Base-by-base conservation (phyloP, 2,329 filamentous ascomycete species). In the Neonectria faginata region DNA sequence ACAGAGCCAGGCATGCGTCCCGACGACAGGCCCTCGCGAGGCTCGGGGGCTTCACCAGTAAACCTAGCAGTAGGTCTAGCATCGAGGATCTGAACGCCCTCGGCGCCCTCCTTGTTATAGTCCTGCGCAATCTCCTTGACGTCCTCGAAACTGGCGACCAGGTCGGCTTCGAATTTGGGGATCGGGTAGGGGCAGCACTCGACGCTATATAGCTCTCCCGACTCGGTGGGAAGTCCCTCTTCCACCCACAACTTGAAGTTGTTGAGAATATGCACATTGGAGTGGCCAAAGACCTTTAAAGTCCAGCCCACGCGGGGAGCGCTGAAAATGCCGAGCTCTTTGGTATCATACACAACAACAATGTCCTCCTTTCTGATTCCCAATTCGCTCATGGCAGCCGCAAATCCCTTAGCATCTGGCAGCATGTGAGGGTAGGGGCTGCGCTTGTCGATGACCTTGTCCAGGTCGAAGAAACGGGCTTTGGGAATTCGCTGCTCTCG, bases 401-500 rank as follows among this genome's bases (percentile, higher is more conserved):
- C 92, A 76, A 99, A 98, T 56, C 88, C 86, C 74, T 92, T 89
- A 41, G 92, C 85, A 8, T 87, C 90, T 3, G 96, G 96, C 3
- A 99, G 88, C 96, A 99, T 99, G 79, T 99, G 96, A 8, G 96
- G 95, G 77, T 97, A 98, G 1, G 93, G 92, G 60, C 92, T 97
- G 72, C 89, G 88, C 69, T 90, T 89, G 80, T 99, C 94, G 74
- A 96, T 93, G 76, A 97, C 88, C 73, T 89, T 93, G 80, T 99
- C 96, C 58, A 99, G 86, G 79, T 99, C 94, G 79, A 99, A 99
- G 87, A 98, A 99, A 33, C 94, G 92, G 1, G 96, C 91, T 74
- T 91, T 90, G 22, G 94, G 95, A 68, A 99, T 96, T 73, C 93
- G 92, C 76, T 90, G 88, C 76, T 93, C 87, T 70, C 89, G 88